Base-by-base conservation (phyloP, 108 stramenopile species). In the Phaeodactylum tricornutum region DNA sequence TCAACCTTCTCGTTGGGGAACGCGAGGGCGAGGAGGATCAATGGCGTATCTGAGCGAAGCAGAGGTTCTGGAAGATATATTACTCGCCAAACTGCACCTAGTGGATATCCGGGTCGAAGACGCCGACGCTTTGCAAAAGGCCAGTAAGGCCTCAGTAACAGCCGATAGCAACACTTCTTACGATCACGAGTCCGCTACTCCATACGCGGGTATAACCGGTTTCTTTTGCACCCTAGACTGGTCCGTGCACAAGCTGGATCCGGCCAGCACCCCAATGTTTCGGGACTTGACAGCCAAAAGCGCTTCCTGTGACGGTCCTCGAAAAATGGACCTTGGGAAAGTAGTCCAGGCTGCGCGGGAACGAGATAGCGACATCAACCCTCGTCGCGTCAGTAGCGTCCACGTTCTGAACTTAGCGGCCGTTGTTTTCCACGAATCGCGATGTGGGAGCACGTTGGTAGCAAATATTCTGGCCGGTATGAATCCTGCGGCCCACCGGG, bases 341-440 rank as follows among this genome's bases (percentile, higher is more conserved):
- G n/a, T 38, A 9, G 34, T 38, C 4, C 28, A 52, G 22, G 34
- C 34, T 26, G 35, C 25, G 2, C 50, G 50, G 2, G 32, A 12
- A 2, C 33, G 12, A 11, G 33, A 34, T 12, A 8, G 12, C 33
- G 33, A 34, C 33, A n/a, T n/a, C n/a, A n/a, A n/a, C n/a, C n/a
- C n/a, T n/a, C n/a, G n/a, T n/a, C n/a, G n/a, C n/a, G n/a, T n/a
- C n/a, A n/a, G n/a, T n/a, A n/a, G n/a, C n/a, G n/a, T n/a, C 3
- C 48, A 50, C 15, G 25, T 72, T 12, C 47, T 77, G 37, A 57
- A 75, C 42, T 66, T 79, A 20, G 61, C 62, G 11, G 92, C 87
- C 5, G 89, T 92, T 26, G 82, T 94, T 24, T 96, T 95, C 69
- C 97, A 98, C 53, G 95, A 96, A 71, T 77, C 72, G 27, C 80